Conservation (phyloP, 768 basidiomycete species). For the Leccinum boreale region DNA sequence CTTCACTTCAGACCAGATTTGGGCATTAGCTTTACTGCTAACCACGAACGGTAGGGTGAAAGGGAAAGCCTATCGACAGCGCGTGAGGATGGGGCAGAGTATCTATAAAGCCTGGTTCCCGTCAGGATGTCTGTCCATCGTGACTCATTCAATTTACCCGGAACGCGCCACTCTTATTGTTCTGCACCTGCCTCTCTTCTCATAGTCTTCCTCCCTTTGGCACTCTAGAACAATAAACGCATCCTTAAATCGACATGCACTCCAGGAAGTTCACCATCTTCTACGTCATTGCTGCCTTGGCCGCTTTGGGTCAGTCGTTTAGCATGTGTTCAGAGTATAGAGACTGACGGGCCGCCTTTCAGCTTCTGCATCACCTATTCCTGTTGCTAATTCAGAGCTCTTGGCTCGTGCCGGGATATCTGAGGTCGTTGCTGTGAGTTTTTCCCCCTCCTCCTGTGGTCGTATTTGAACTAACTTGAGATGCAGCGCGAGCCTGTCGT, state of each 20-base stretch:
- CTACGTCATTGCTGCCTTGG: constrained; percentile 29
- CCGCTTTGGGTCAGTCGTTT: constrained; percentile 21
- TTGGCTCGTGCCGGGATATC: background rate
- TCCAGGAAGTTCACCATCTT: constrained; percentile 25
- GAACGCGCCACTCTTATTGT: constrained; percentile 31
- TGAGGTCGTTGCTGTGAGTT: constrained; percentile 20
- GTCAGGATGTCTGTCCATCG: too few species aligned
- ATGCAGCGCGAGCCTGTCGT: constrained; percentile 12
- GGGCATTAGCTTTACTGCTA: constrained; percentile 16
- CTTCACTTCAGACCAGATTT: constrained; percentile 10
- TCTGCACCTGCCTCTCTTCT: constrained; percentile 13
- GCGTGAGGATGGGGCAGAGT: constrained; percentile 1
- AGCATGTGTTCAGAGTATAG: background rate
- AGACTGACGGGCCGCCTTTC: background rate
- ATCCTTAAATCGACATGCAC: constrained; percentile 27
- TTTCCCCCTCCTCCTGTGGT: fast-evolving
- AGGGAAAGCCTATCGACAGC: constrained; percentile 6
- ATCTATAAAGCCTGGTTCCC: constrained; percentile 33
- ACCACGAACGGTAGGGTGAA: constrained; percentile 29
- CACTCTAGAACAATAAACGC: constrained; percentile 27
- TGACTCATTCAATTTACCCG: constrained; percentile 17
- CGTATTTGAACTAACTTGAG: background rate
- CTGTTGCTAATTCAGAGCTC: constrained; percentile 11
- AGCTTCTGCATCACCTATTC: constrained; percentile 30
- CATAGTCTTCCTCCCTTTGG: background rate